Percentiles rank a stretch among this genome's conserved stretches.
Conservation (phyloP, 305 asterid genomes). For the Fraxinus sp. region DNA sequence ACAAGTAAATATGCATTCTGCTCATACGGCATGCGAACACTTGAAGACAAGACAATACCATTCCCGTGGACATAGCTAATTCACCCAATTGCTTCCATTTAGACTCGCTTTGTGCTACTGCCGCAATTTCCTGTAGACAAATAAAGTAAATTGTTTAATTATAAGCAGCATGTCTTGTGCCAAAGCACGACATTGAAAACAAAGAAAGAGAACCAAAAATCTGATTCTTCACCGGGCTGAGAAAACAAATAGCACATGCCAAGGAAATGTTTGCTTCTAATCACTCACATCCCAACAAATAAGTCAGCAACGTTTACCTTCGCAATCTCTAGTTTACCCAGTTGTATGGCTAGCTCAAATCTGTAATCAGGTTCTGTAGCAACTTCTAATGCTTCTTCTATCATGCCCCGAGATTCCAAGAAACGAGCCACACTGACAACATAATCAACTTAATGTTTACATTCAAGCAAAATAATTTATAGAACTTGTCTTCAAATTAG, state of each 20-base stretch:
- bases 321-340: constrained; percentile 87
- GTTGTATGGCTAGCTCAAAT: constrained; percentile 93
- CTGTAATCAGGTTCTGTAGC: constrained; percentile 96
- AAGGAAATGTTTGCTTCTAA: not conserved
- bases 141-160: constrained; percentile 15
- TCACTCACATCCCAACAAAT: constrained; percentile 9
- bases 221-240: not conserved
- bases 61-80: constrained; percentile 95
- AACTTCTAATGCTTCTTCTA: constrained; percentile 86
- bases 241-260: not conserved
- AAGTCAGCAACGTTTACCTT: constrained; percentile 48
- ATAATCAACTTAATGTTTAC: not conserved
- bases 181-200: constrained; percentile 1
- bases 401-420: constrained; percentile 96
- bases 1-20: not conserved
- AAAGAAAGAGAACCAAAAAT: not conserved
- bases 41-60: constrained; percentile 44
- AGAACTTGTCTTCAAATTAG: not conserved
- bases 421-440: constrained; percentile 69
- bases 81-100: constrained; percentile 99
- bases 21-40: not conserved
- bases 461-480: not conserved
- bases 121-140: constrained; percentile 73
- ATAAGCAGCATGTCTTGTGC: constrained; percentile 22
- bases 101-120: constrained; percentile 72